Base-by-base conservation (phyloP, 176 grass and related monocot species). In the Bromus sterilis region DNA sequence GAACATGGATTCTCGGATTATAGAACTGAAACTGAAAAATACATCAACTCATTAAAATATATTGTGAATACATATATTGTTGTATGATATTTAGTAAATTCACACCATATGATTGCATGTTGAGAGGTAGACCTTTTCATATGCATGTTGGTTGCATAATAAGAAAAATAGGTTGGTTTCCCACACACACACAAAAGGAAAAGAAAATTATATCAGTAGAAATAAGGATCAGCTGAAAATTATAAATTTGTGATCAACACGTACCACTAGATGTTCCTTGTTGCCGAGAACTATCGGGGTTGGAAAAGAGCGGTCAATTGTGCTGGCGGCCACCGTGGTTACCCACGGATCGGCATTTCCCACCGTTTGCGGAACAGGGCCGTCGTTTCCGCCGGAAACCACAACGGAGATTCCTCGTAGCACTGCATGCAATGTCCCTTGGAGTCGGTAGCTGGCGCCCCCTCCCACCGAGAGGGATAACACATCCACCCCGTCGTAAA, bases 401-500 rank as follows among this genome's bases (percentile, higher is more conserved):
- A 91, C 86, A 2, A 91, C 86, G 0, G 74, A 59, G 33, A 94
- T 85, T 3, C 92, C 92, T 7, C 28, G 82, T 2, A 53, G 72
- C 11, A 94, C 80, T 0, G 89, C 92, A n/a, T 94, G 92, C 12
- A 96, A 46, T 7, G 93, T 78, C 7, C 87, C 85, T 0, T 55
- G 49, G 0, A 37, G 1, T 28, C 90, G 84, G 0, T 25, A 1
- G 13, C 24, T 24, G 0, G 0, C 0, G n/a, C n/a, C n/a, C 2
- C 6, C 21, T 4, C 11, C 31, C 7, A 95, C 5, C 1, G 93
- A 92, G 29, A 95, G 14, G 3, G 93, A 95, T 40, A 95, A 13
- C 23, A 95, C 62, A 56, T 90, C 87, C 4, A 95, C 93, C 7
- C 93, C 90, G 6, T 94, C 89, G 12, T 87, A 28, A 5, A 94